A percentile compares a stretch with the other conserved stretches of the same genome.
These are phyloP conservation scores for Balansia obtecta DNA, from an alignment of 2,329 filamentous ascomycete genomes.

Conservation along the genomic window DNA sequence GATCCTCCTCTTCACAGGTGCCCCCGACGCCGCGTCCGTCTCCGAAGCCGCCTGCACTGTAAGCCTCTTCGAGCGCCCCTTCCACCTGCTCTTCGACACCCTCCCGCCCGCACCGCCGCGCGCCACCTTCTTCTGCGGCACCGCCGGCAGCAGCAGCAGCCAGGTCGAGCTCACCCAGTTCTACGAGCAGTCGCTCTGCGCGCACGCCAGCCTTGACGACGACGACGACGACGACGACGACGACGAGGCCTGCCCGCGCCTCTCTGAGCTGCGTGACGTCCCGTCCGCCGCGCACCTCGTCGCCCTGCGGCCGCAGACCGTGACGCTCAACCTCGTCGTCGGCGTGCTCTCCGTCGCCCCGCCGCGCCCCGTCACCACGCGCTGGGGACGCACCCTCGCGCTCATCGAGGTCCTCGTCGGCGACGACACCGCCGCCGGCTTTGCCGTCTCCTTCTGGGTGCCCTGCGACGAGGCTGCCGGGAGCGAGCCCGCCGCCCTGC, in stretches of 20 bases:
- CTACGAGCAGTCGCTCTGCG: constrained; percentile 64
- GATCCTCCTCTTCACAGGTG: constrained; percentile 27
- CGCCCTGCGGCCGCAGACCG: constrained; percentile 63
- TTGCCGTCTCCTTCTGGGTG: constrained; percentile 79
- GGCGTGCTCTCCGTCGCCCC: constrained; percentile 62
- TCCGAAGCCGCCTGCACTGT: constrained; percentile 19
- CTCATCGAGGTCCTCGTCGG: constrained; percentile 70
- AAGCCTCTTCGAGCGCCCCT: constrained; percentile 13
- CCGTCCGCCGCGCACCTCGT: constrained; percentile 54
- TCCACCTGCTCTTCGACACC: constrained; percentile 16
- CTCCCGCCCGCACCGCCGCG: too few species aligned
- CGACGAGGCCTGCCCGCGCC: too few species aligned
- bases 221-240: too few species aligned
- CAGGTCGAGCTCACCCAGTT: constrained; percentile 46
- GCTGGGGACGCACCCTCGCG: constrained; percentile 47
- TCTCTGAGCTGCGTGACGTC: constrained; percentile 51
- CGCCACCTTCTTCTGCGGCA: constrained; percentile 29
- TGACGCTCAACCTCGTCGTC: constrained; percentile 72
- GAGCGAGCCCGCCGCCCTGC: constrained; percentile 32
- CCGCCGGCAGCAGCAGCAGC: constrained; percentile 25
- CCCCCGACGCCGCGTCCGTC: constrained; percentile 20
- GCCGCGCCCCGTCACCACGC: constrained; percentile 55
- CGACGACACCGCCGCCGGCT: constrained; percentile 73
- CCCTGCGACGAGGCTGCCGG: constrained; percentile 22
- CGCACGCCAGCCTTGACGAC: constrained; percentile 54